phyloP scores from a whole-genome alignment of 2,329 filamentous ascomycete species.

The Aspergillus floridensis region DNA sequence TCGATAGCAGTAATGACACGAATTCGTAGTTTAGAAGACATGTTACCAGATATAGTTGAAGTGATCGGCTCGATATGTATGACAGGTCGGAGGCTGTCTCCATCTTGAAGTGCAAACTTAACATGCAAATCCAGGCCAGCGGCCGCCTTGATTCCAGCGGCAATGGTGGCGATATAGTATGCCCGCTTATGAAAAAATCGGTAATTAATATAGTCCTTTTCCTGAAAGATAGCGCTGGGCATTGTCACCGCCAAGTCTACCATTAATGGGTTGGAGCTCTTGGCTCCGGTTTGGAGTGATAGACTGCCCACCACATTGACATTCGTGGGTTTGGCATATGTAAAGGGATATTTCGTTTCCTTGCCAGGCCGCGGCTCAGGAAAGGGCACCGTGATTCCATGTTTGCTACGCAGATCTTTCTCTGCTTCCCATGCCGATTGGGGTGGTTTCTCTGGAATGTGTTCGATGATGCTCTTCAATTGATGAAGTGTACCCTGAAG shows the following conservation, averaged over 20 bases:
- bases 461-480: slow-evolving; percentile 58
- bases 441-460: slow-evolving; percentile 51
- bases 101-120: slow-evolving; percentile 65
- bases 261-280: slow-evolving; percentile 52
- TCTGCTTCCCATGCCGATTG: slow-evolving; percentile 63
- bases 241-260: slow-evolving; percentile 88
- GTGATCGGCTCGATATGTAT: slow-evolving; percentile 46
- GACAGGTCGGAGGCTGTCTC: slow-evolving; percentile 74
- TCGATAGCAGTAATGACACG: slow-evolving; percentile 75
- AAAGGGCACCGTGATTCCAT: slow-evolving; percentile 74
- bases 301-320: slow-evolving; percentile 91
- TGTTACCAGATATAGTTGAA: slow-evolving; percentile 37
- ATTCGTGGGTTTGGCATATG: slow-evolving; percentile 70
- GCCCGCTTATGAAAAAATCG: slow-evolving; percentile 93
- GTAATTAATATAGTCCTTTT: slow-evolving; percentile 91
- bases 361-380: slow-evolving; percentile 74
- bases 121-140: slow-evolving; percentile 56
- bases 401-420: slow-evolving; percentile 63
- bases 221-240: slow-evolving; percentile 75
- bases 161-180: slow-evolving; percentile 83
- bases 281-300: slow-evolving; percentile 70
- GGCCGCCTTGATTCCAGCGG: slow-evolving; percentile 63
- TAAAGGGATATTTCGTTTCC: slow-evolving; percentile 77
- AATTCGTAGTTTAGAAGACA: slow-evolving; percentile 56
- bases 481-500: slow-evolving; percentile 55